Percentiles rank a stretch among this genome's conserved stretches.
These are phyloP conservation scores for Polyplosphaeria fusca DNA, from an alignment of 495 filamentous ascomycete species.

Conservation along the genomic window DNA sequence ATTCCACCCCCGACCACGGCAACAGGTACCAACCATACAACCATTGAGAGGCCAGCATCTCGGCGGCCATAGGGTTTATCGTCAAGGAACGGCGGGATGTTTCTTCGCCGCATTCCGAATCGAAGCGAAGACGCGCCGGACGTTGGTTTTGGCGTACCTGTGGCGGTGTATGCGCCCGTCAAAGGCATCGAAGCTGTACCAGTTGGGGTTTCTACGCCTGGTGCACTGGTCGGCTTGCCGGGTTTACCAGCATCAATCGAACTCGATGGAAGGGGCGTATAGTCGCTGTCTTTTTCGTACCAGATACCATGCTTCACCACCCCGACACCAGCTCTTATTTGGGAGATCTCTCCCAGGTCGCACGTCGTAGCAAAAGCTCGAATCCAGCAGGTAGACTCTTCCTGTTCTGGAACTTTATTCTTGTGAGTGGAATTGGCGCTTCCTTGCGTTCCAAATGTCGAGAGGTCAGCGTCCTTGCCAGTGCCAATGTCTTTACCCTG, in stretches of 20 bases:
- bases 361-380: conserved; percentile 53
- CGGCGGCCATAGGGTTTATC: too few species aligned
- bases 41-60: too few species aligned
- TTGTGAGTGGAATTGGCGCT: conserved; percentile 48
- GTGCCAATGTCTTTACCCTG: conserved; percentile 41
- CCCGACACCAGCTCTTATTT: conserved; percentile 46
- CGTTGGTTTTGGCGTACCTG: conserved; percentile 34
- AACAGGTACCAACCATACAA: too few species aligned
- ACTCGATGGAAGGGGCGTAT: conserved; percentile 37
- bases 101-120: background rate
- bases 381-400: conserved; percentile 54
- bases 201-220: background rate
- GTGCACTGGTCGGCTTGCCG: conserved; percentile 19
- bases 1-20: too few species aligned
- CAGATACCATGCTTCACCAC: conserved; percentile 50
- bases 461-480: conserved; percentile 49
- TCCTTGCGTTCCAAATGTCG: conserved; percentile 54
- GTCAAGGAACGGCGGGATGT: background rate
- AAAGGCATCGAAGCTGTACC: conserved; percentile 11
- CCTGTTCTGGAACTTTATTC: conserved; percentile 31
- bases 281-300: conserved; percentile 50
- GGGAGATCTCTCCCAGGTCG: conserved; percentile 45
- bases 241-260: conserved; percentile 40
- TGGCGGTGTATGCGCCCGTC: conserved; percentile 44
- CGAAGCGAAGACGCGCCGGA: conserved; percentile 17